phyloP scores from a whole-genome alignment of 306 rosid species.

The Argentina anserina region DNA sequence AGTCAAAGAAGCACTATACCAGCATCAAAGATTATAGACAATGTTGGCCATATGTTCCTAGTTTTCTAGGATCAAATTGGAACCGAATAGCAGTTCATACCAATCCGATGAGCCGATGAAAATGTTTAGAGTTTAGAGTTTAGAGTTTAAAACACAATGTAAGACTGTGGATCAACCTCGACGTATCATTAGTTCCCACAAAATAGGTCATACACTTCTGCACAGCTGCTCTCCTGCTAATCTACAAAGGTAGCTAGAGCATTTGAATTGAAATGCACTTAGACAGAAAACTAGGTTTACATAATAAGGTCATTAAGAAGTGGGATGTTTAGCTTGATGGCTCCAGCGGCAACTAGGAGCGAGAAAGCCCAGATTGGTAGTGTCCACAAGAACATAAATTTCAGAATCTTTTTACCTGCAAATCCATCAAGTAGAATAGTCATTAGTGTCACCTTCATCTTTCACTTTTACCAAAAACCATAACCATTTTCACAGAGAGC shows the following conservation, averaged over 20 bases:
- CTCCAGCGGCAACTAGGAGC: slow-evolving; percentile 65
- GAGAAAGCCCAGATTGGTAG: slow-evolving; percentile 68
- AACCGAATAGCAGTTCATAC: neutral
- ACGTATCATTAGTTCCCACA: neutral
- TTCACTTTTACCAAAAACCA: neutral
- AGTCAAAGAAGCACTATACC: neutral
- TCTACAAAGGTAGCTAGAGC: neutral
- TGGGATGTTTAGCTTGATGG: slow-evolving; percentile 52
- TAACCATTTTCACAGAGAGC: neutral
- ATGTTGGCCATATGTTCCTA: too few relatives aligned
- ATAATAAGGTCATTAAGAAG: slow-evolving; percentile 60
- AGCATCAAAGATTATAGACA: too few relatives aligned
- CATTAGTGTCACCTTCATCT: neutral
- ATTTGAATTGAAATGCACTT: neutral
- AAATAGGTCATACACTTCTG: too few relatives aligned
- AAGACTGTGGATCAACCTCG: neutral
- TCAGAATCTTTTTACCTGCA: slow-evolving; percentile 62
- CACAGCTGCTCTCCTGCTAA: neutral
- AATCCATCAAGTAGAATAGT: neutral
- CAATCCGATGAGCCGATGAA: neutral
- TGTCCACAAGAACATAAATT: slow-evolving; percentile 52
- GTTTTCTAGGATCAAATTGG: neutral
- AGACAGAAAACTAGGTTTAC: slow-evolving; percentile 22
- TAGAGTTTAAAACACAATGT: neutral
- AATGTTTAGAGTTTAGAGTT: too few relatives aligned